Evolutionary conservation across 2,329 filamentous ascomycete genomes (phyloP), one percentile per base, ranked within the genome.

Genomic region (Trichoderma semiorbis): DNA sequence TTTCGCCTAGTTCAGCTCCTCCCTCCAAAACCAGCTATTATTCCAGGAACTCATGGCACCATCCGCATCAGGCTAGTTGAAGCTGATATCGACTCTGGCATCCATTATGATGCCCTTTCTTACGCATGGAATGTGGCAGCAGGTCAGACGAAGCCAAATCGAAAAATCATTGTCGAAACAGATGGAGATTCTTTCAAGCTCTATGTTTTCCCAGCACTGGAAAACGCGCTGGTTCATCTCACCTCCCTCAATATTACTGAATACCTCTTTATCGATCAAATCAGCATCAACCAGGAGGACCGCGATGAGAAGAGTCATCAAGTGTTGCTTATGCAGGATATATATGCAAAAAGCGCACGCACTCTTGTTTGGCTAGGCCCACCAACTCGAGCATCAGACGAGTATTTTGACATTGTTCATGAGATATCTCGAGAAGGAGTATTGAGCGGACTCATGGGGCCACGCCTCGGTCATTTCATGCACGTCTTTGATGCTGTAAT

Each of bases 221-320:
- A 81, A 68, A 28, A 73, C 0, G 79, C 78, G 0, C 75, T 81
- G 12, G 63, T 76, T 3, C 73, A 75, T 62, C 71, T 79, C 11
- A 36, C 26, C 26, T 36, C 72, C 21, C 50, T 36, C 18, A 58
- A 64, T 18, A 61, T 47, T 61, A 55, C 72, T 0, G 32, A 71
- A 1, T 73, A 73, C 21, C 30, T 81, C 5, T 81, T 79, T 66
- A 74, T 79, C 1, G 79, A 81, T 60, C 78, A 80, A 24, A 75
- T 80, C 12, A 77, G 79, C 71, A 80, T 81, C 74, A 75, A 81
- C 71, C 78, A 80, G 68, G 8, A 32, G 6, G 70, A 78, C 14
- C 16, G 66, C 0, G 47, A 53, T 0, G 79, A 81, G 55, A 79
- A 78, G 53, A 73, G 73, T 12, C 34, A 62, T 4, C 79, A 80